phyloP scores from a whole-genome alignment of 257 asterid genomes.

The Gentiana macrophylla region DNA sequence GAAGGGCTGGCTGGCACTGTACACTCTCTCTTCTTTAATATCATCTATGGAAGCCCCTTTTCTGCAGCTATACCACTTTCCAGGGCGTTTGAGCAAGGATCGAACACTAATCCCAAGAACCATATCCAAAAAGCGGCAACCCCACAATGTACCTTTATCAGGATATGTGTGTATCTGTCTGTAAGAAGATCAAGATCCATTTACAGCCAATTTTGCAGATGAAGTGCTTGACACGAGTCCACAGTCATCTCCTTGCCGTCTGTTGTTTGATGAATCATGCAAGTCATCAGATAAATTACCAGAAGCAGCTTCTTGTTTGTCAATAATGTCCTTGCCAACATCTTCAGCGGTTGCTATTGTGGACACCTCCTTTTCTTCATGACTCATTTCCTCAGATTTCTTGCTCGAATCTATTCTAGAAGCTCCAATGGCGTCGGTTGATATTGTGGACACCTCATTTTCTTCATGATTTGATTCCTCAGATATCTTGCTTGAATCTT shows the following conservation, averaged over 20 bases:
- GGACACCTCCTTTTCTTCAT: constrained; percentile 20
- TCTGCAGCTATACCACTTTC: constrained; percentile 7
- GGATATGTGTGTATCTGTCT: background rate
- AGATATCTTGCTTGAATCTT: constrained; percentile 19
- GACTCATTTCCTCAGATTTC: constrained; percentile 16
- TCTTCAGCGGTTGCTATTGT: constrained; percentile 16
- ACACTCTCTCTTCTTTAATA: constrained; percentile 54
- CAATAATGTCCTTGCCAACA: constrained; percentile 13
- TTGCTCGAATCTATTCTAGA: constrained; percentile 21
- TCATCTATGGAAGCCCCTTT: constrained; percentile 22
- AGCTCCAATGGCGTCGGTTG: constrained; percentile 16
- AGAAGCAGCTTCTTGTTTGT: constrained; percentile 34
- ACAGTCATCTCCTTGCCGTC: constrained; percentile 41
- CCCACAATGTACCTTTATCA: background rate
- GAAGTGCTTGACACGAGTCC: constrained; percentile 44
- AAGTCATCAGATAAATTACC: constrained; percentile 28
- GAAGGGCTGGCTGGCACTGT: constrained; percentile 32
- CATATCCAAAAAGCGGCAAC: no score
- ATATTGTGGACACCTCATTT: constrained; percentile 11
- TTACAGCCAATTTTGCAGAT: constrained; percentile 82
- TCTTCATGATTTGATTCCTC: constrained; percentile 24
- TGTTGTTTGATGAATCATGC: constrained; percentile 31
- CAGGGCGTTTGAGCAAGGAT: background rate
- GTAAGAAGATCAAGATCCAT: constrained; percentile 46
- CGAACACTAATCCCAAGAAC: constrained; percentile 7